These are phyloP conservation scores for Rhynchosporium agropyri DNA, from an alignment of 2,329 filamentous ascomycete genomes.

Conservation along the genomic window DNA sequence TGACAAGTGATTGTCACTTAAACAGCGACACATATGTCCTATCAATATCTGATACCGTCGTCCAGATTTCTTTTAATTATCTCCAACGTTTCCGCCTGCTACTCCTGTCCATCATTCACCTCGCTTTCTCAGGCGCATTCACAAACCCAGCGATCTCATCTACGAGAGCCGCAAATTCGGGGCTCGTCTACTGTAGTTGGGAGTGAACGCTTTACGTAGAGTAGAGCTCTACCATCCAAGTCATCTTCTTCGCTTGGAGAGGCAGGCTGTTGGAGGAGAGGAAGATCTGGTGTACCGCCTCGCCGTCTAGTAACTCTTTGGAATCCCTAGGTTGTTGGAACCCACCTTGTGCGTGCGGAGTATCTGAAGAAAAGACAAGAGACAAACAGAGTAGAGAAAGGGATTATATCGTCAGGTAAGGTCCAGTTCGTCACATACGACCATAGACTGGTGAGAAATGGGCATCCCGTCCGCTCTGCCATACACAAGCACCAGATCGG, in stretches of 20 bases:
- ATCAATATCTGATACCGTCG: constrained; percentile 58
- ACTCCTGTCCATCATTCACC: constrained; percentile 16
- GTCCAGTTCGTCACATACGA: too few species aligned
- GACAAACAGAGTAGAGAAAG: too few species aligned
- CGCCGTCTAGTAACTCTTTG: constrained; percentile 1
- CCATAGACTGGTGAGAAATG: too few species aligned
- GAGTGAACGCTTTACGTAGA: constrained; percentile 65
- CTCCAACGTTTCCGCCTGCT: constrained; percentile 42
- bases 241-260: constrained; percentile 45
- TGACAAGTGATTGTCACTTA: neutral
- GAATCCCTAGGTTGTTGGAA: too few species aligned
- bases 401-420: too few species aligned
- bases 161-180: constrained; percentile 63
- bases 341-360: too few species aligned
- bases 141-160: constrained; percentile 56
- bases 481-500: too few species aligned
- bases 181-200: constrained; percentile 62
- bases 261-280: neutral
- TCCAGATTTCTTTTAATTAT: constrained; percentile 48
- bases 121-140: constrained; percentile 44
- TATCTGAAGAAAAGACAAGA: too few species aligned
- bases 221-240: constrained; percentile 60
- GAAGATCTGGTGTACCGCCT: constrained; percentile 6
- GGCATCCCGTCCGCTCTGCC: too few species aligned
- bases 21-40: constrained; percentile 59